Percentiles rank a stretch among this genome's conserved stretches.
Evolutionary conservation across 2,329 filamentous ascomycete genomes (phyloP).

Genomic region (Leptographium lundbergii): DNA sequence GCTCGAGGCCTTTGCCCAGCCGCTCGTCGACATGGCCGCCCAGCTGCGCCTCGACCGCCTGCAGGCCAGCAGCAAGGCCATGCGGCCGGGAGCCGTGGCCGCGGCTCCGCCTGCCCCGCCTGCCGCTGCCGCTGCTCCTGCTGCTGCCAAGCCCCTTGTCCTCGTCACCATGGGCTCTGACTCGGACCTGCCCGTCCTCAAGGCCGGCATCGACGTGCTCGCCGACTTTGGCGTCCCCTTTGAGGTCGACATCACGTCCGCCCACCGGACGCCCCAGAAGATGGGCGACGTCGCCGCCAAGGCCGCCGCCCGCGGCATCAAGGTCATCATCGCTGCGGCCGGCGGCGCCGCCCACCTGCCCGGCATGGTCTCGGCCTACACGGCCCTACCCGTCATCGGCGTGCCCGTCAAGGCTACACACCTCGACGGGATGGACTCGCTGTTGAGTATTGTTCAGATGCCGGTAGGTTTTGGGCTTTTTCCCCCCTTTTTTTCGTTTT

Average conservation of each 20-base stretch:
- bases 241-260: slow-evolving; percentile 64
- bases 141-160: slow-evolving; percentile 34
- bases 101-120: background rate
- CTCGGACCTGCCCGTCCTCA: slow-evolving; percentile 59
- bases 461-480: slow-evolving; percentile 32
- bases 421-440: slow-evolving; percentile 57
- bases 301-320: slow-evolving; percentile 52
- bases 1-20: slow-evolving; percentile 44
- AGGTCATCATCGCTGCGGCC: slow-evolving; percentile 64
- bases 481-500: background rate
- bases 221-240: slow-evolving; percentile 60
- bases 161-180: slow-evolving; percentile 78
- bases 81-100: slow-evolving; percentile 20
- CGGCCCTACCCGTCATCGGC: slow-evolving; percentile 61
- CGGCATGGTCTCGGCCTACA: slow-evolving; percentile 63
- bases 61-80: slow-evolving; percentile 23
- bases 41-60: slow-evolving; percentile 43
- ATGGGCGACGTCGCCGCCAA: slow-evolving; percentile 56
- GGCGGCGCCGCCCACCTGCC: slow-evolving; percentile 63
- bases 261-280: slow-evolving; percentile 58
- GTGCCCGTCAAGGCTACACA: slow-evolving; percentile 64
- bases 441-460: slow-evolving; percentile 69
- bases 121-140: background rate
- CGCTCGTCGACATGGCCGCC: slow-evolving; percentile 55
- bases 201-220: slow-evolving; percentile 52